phyloP scores from a whole-genome alignment of 306 rosid genomes.

The Amphicarpaea edgeworthii region DNA sequence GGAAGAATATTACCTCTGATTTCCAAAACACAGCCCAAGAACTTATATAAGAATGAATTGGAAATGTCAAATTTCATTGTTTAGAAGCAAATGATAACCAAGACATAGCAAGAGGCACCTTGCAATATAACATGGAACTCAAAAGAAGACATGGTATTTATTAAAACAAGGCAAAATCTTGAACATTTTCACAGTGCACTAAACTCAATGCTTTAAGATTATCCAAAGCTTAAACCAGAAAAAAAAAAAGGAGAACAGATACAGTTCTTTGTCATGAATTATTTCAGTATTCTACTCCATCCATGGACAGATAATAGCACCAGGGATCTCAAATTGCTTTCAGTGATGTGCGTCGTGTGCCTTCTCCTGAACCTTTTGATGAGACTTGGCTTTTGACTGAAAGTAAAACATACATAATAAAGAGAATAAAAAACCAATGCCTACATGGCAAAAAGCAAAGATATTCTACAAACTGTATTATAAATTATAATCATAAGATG shows the following conservation, averaged over 20 bases:
- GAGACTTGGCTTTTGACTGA: constrained; percentile 92
- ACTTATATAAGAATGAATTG: constrained; percentile 15
- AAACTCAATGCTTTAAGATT: constrained; percentile 48
- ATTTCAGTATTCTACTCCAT: constrained; percentile 59
- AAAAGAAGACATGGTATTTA: constrained; percentile 35
- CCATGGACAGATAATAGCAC: constrained; percentile 33
- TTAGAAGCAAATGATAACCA: constrained; percentile 5
- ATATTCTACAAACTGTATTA: constrained; percentile 6
- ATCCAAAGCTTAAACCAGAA: constrained; percentile 43
- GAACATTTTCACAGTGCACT: constrained; percentile 43
- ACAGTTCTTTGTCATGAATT: constrained; percentile 54
- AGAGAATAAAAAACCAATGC: constrained; percentile 30
- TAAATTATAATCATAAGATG: neutral
- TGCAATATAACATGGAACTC: constrained; percentile 33
- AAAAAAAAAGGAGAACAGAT: constrained; percentile 44
- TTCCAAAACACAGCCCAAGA: neutral
- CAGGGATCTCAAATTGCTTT: constrained; percentile 46
- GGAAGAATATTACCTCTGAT: neutral
- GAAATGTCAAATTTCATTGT: constrained; percentile 16
- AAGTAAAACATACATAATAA: constrained; percentile 6
- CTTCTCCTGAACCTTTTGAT: constrained; percentile 51
- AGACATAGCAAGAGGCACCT: constrained; percentile 6
- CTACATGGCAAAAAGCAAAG: neutral
- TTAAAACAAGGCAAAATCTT: constrained; percentile 38
- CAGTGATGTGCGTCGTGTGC: constrained; percentile 63